A percentile compares a stretch with the other conserved stretches of the same genome.
phyloP scores from a whole-genome alignment of 495 filamentous ascomycete genomes.

The Neurospora sp. region DNA sequence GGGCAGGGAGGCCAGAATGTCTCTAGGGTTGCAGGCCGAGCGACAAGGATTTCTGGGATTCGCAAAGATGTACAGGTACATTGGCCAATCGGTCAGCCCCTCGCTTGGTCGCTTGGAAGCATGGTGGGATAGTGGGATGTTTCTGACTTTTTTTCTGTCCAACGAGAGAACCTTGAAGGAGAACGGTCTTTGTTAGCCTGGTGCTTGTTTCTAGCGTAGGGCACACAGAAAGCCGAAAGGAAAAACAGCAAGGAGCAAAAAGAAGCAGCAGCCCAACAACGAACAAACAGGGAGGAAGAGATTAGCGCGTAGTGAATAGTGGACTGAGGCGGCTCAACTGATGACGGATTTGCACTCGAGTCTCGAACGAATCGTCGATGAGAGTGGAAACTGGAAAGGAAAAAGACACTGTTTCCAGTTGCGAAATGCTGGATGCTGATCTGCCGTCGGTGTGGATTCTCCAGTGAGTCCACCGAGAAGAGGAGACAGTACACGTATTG shows the following conservation, averaged over 20 bases:
- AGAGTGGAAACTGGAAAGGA: not conserved
- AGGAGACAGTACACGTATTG: not conserved
- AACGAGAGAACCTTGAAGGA: not conserved
- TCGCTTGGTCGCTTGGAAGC: not conserved
- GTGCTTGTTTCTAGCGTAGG: not conserved
- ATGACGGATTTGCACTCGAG: not conserved
- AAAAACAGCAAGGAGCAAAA: not conserved
- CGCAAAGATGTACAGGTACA: not conserved
- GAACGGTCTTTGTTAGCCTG: not conserved
- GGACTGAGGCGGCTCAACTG: not conserved
- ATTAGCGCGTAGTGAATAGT: not conserved
- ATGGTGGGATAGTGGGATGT: not conserved
- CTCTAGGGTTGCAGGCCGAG: not conserved
- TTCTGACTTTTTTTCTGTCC: not conserved
- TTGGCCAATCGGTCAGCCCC: not conserved
- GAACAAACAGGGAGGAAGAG: not conserved
- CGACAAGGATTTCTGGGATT: not conserved
- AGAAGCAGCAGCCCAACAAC: not conserved
- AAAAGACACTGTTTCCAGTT: not conserved
- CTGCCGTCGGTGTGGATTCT: not conserved
- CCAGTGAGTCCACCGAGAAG: not conserved
- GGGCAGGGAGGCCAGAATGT: not conserved
- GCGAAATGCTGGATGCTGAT: not conserved
- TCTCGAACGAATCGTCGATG: not conserved
- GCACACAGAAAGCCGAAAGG: not conserved